Conservation (phyloP, 2,329 filamentous ascomycete species). For the Byssoonygena ceratinophila region DNA sequence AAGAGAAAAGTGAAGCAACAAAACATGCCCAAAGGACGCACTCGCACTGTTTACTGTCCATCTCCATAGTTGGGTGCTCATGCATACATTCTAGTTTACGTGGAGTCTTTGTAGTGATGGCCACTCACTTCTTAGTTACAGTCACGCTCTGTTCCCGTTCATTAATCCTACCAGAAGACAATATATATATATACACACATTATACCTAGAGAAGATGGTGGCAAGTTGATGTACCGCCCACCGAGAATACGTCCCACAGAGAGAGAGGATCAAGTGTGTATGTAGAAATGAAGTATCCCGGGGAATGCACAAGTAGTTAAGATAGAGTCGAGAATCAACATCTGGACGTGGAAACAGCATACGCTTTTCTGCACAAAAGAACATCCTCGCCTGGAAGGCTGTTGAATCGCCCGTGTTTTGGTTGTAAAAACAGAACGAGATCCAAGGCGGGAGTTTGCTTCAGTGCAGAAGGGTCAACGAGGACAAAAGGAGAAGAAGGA, state of each 20-base stretch:
- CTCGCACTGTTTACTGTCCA: background rate
- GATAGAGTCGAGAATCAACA: no score
- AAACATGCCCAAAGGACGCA: background rate
- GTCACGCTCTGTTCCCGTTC: background rate
- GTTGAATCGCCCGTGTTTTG: slow-evolving; percentile 72
- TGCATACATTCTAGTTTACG: slow-evolving; percentile 2
- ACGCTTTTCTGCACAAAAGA: background rate
- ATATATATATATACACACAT: background rate
- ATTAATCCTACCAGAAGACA: background rate
- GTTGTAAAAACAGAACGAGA: slow-evolving; percentile 75
- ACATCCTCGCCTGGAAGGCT: slow-evolving; percentile 19
- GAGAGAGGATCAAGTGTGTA: background rate
- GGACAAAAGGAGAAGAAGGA: slow-evolving; percentile 1
- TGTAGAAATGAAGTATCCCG: no score
- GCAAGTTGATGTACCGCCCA: slow-evolving; percentile 57
- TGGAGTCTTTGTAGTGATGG: background rate
- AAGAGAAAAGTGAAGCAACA: slow-evolving; percentile 7
- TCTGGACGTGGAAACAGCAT: no score
- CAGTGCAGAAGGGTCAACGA: slow-evolving; percentile 49
- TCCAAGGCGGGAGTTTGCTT: slow-evolving; percentile 46
- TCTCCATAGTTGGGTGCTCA: slow-evolving; percentile 16
- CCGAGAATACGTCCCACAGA: slow-evolving; percentile 5
- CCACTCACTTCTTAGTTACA: background rate
- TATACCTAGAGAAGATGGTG: slow-evolving; percentile 15
- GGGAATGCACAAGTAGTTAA: no score